A percentile compares a stretch with the other conserved stretches of the same genome.
These are phyloP conservation scores for Penicillium cataractarum DNA, from an alignment of 495 filamentous ascomycete species.

Conservation along the genomic window DNA sequence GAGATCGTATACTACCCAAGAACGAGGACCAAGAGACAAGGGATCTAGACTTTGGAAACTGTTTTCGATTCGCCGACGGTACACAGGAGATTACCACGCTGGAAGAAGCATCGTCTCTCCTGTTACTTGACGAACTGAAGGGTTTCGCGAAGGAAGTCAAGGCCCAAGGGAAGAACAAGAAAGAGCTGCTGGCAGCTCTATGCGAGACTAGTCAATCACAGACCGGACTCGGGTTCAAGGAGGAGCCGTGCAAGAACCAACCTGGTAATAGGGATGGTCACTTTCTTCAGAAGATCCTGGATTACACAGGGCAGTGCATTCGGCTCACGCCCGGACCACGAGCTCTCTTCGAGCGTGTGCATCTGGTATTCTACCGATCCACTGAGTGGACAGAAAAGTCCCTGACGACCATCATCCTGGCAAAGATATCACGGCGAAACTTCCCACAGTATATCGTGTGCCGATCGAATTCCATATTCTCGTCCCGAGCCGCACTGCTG, in stretches of 20 bases:
- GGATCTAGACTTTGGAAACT: constrained; percentile 42
- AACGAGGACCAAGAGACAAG: constrained; percentile 48
- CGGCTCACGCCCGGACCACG: constrained; percentile 74
- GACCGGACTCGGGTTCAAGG: constrained; percentile 65
- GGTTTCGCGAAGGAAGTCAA: constrained; percentile 82
- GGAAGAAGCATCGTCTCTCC: constrained; percentile 81
- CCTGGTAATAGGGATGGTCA: constrained; percentile 58
- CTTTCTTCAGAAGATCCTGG: constrained; percentile 75
- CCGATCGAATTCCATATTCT: constrained; percentile 86
- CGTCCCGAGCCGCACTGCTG: constrained; percentile 70
- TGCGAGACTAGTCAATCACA: constrained; percentile 73
- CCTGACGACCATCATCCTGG: constrained; percentile 90
- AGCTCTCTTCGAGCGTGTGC: constrained; percentile 88
- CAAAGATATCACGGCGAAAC: constrained; percentile 81
- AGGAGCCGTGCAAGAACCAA: constrained; percentile 54
- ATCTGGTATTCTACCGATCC: constrained; percentile 93
- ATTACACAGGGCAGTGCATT: constrained; percentile 80
- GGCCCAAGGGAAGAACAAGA: constrained; percentile 86
- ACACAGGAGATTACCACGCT: constrained; percentile 75
- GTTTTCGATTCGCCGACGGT: constrained; percentile 78
- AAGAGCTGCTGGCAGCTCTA: constrained; percentile 73
- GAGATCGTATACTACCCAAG: constrained; percentile 42
- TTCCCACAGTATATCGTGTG: constrained; percentile 92
- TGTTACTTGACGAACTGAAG: constrained; percentile 87
- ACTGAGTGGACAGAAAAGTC: constrained; percentile 98